These are phyloP conservation scores for Mallotus repandus DNA, from an alignment of 441 rosid species.

Conservation along the genomic window DNA sequence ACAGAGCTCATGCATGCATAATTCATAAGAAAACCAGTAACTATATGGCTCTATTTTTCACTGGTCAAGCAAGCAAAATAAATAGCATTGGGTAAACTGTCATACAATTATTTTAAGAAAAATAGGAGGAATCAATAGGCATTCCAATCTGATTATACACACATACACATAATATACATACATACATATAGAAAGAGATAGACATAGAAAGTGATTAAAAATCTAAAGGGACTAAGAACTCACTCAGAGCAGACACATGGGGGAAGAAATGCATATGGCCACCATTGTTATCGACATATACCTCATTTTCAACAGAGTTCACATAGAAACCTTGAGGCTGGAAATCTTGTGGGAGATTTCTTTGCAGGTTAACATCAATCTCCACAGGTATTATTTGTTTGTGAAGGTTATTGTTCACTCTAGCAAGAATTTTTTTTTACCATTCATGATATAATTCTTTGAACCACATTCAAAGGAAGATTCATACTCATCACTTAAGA, in stretches of 20 bases:
- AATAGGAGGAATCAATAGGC: too few relatives aligned
- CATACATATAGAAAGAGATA: too few relatives aligned
- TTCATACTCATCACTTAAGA: conserved; percentile 33
- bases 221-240: conserved; percentile 31
- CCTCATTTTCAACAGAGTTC: conserved; percentile 52
- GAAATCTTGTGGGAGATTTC: conserved; percentile 23
- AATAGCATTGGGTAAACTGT: too few relatives aligned
- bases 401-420: neutral
- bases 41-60: too few relatives aligned
- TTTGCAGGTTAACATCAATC: conserved; percentile 26
- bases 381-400: conserved; percentile 29
- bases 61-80: too few relatives aligned
- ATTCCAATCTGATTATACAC: too few relatives aligned
- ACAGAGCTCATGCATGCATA: too few relatives aligned
- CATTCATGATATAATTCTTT: conserved; percentile 61
- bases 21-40: too few relatives aligned
- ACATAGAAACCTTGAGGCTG: conserved; percentile 35
- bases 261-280: conserved; percentile 35
- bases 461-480: conserved; percentile 40
- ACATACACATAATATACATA: too few relatives aligned
- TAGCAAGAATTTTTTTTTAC: conserved; percentile 28
- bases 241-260: conserved; percentile 49
- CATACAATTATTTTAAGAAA: too few relatives aligned
- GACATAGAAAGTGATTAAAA: neutral
- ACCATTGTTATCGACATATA: conserved; percentile 30